A percentile compares a stretch with the other conserved stretches of the same genome.
These are phyloP conservation scores for Rugonectria rugulosa DNA, from an alignment of 2,329 filamentous ascomycete genomes.

Conservation along the genomic window DNA sequence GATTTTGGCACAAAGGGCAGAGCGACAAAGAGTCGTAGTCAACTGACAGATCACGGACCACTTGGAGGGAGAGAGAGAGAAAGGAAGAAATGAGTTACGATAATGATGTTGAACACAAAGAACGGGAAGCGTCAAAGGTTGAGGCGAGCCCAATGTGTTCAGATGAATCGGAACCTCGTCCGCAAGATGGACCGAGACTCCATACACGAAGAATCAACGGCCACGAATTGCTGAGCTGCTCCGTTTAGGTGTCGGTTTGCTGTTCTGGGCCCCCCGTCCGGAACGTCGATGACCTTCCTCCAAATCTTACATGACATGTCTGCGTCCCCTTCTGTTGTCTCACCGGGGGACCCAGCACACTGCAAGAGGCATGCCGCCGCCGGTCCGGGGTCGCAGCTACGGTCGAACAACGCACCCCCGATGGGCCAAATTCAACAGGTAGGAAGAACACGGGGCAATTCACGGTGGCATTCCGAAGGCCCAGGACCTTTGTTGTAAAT, in stretches of 20 bases:
- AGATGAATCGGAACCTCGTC: background rate
- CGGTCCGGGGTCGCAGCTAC: constrained; percentile 20
- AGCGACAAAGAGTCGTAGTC: background rate
- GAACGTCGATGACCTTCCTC: too few species aligned
- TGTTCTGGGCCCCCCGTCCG: too few species aligned
- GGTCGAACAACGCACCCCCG: background rate
- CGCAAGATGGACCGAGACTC: constrained; percentile 7
- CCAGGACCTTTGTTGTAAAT: background rate
- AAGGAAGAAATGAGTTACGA: constrained; percentile 1
- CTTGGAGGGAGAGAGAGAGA: constrained; percentile 11
- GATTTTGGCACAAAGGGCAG: constrained; percentile 8
- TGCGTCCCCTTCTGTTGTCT: constrained; percentile 37
- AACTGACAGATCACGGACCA: constrained; percentile 12
- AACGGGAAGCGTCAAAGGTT: too few species aligned
- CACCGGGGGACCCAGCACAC: constrained; percentile 27
- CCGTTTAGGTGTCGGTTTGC: too few species aligned
- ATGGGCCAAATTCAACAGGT: too few species aligned
- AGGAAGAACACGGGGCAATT: constrained; percentile 3
- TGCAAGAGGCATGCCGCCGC: constrained; percentile 30
- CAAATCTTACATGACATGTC: constrained; percentile 15
- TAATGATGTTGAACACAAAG: too few species aligned
- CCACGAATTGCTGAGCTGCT: too few species aligned
- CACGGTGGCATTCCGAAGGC: constrained; percentile 6
- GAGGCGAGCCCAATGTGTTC: too few species aligned
- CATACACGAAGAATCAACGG: background rate